Evolutionary conservation across 2,329 filamentous ascomycete genomes (phyloP), one percentile per base, ranked within the genome.

Genomic region (Pseudogymnoascus sp.): DNA sequence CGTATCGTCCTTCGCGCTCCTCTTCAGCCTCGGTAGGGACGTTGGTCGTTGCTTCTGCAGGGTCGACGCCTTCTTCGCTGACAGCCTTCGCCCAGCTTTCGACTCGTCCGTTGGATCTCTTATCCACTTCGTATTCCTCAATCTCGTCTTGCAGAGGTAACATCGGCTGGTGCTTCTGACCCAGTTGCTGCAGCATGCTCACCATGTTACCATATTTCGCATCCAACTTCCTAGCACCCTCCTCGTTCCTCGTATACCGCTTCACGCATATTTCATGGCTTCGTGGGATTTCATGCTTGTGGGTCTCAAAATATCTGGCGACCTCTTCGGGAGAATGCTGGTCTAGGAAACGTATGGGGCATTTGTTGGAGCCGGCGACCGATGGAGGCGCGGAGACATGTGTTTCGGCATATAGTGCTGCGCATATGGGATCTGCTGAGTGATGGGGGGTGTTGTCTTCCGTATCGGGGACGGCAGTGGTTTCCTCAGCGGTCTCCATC

Each of bases 261-360:
- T 90, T 88, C 66, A 98, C 87, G 75, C 93, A 98, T 51, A 97
- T 85, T 74, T 96, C 92, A 76, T 98, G 93, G 74, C 92, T 97
- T 70, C 93, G 86, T 8, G 93, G 93, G 63, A 98, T 84, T 75
- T 96, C 90, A 76, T 98, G 93, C 75, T 97, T 97, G 79, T 97
- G 93, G 62, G 88, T 92, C 75, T 97, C 91, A 72, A 98, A 92
- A 75, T 96, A 98, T 72, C 90, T 86, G 13, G 93, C 93, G 67
- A 98, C 88, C 73, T 97, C 93, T 78, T 96, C 91, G 1, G 93
- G 91, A 1, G 92, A 92, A 73, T 96, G 93, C 75, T 96, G 89
- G 75, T 97, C 89, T 73, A 97, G 81, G 77, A 90, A 97, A 60
- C 93, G 90, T 66, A 98, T 98, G 2, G 93, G 93, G 75, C 93